Percentiles rank a stretch among this genome's conserved stretches.
These are phyloP conservation scores for Myxozyma neotropica DNA, from an alignment of 805 yeast genomes.

Conservation along the genomic window DNA sequence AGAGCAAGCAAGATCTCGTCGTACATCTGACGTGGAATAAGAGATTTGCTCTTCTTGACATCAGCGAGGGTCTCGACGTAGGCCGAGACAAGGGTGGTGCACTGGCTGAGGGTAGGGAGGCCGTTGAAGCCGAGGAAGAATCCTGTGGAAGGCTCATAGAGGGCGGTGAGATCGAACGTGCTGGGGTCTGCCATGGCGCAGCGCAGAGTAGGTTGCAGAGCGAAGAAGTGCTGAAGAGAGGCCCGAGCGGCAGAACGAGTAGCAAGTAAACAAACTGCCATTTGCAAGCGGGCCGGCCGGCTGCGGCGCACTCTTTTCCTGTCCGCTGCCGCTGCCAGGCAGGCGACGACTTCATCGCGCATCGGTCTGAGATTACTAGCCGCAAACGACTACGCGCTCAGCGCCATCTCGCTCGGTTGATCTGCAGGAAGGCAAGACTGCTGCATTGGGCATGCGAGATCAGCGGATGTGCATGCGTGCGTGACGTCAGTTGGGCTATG, in stretches of 20 bases:
- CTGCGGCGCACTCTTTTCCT: not conserved
- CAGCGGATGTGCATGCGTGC: too few relatives aligned
- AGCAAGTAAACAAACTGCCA: not conserved
- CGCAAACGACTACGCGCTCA: too few relatives aligned
- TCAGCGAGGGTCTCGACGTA: slow-evolving; percentile 30
- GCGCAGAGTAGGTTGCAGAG: too few relatives aligned
- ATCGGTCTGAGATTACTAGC: too few relatives aligned
- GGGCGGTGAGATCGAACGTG: slow-evolving; percentile 21
- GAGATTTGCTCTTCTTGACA: slow-evolving; percentile 29
- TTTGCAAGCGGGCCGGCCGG: not conserved
- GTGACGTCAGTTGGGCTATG: too few relatives aligned
- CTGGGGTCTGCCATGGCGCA: too few relatives aligned
- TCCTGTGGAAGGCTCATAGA: slow-evolving; percentile 23
- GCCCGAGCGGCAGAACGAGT: not conserved
- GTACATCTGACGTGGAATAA: slow-evolving; percentile 30
- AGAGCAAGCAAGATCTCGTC: slow-evolving; percentile 16
- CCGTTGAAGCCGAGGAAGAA: slow-evolving; percentile 29
- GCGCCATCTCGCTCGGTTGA: too few relatives aligned
- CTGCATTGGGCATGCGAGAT: too few relatives aligned
- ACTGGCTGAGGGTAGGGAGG: slow-evolving; percentile 28
- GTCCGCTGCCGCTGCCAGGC: not conserved
- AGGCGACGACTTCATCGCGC: too few relatives aligned
- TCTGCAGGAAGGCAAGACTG: too few relatives aligned
- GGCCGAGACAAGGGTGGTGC: slow-evolving; percentile 22
- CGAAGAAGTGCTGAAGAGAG: not conserved